These are phyloP conservation scores for Lachancea kluyveri DNA, from an alignment of 805 yeast genomes.

Conservation along the genomic window DNA sequence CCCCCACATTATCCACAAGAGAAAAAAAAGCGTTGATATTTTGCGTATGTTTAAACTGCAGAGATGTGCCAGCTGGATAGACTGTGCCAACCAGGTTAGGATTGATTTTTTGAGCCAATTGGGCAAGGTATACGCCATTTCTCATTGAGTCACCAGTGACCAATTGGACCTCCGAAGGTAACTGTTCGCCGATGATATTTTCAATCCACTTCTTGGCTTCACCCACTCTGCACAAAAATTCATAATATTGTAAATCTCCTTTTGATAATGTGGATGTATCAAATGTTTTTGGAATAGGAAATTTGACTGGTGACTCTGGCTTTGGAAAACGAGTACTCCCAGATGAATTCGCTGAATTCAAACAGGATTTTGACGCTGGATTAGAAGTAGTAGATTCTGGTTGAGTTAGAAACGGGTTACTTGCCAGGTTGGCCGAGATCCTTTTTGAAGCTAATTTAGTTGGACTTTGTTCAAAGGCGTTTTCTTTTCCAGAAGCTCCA, in stretches of 20 bases:
- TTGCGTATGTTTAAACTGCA: constrained; percentile 88
- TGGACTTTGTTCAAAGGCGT: neutral
- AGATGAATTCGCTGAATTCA: too few species aligned
- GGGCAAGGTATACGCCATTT: constrained; percentile 83
- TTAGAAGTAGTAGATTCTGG: too few species aligned
- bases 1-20: constrained; percentile 58
- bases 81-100: constrained; percentile 56
- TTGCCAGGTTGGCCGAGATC: too few species aligned
- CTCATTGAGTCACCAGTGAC: constrained; percentile 53
- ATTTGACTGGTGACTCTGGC: too few species aligned
- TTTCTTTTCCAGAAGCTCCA: neutral
- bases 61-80: constrained; percentile 49
- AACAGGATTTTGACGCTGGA: too few species aligned
- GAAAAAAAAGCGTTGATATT: constrained; percentile 80
- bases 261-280: constrained; percentile 2
- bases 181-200: constrained; percentile 47
- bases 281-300: constrained; percentile 1
- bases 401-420: too few species aligned
- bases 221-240: constrained; percentile 70
- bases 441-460: too few species aligned
- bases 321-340: too few species aligned
- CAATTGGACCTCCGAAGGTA: constrained; percentile 53
- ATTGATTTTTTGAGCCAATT: constrained; percentile 63
- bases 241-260: constrained; percentile 48
- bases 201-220: constrained; percentile 84